A percentile compares a stretch with the other conserved stretches of the same genome.
Conservation (phyloP, 257 asterid species). For the Marsdenia floribunda region DNA sequence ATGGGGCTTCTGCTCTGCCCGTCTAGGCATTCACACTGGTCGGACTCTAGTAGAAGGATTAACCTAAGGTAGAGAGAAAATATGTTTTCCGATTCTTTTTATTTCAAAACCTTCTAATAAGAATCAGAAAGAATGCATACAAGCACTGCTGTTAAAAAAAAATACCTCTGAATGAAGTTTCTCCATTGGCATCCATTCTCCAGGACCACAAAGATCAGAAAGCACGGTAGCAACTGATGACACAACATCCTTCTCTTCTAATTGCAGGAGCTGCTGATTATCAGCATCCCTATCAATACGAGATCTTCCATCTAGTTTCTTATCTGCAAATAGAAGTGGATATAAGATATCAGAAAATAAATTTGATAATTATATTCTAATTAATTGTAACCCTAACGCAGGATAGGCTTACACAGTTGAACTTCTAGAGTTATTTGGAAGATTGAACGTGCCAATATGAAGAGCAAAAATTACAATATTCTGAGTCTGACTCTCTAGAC, state of each 20-base stretch:
- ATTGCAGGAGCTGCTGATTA: constrained; percentile 71
- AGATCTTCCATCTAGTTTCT: constrained; percentile 65
- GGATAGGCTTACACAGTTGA: not conserved
- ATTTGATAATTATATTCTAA: not conserved
- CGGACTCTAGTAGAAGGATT: not conserved
- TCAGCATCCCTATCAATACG: constrained; percentile 77
- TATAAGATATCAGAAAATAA: constrained; percentile 9
- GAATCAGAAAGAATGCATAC: not conserved
- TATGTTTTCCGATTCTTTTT: not conserved
- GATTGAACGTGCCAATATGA: not conserved
- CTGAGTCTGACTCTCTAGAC: not conserved
- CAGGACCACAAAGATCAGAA: constrained; percentile 94
- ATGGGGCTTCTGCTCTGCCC: not conserved
- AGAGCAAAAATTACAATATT: not conserved
- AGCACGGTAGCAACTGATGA: constrained; percentile 86
- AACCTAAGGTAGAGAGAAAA: not conserved
- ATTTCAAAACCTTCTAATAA: not conserved
- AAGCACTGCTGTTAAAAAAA: not conserved
- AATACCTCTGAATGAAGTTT: constrained; percentile 81
- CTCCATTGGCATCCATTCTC: constrained; percentile 98
- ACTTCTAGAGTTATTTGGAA: not conserved
- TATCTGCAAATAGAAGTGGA: constrained; percentile 46
- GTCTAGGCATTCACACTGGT: not conserved
- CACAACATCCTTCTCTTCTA: constrained; percentile 89
- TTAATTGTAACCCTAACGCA: not conserved